Evolutionary conservation across 1,284 basidiomycete species (phyloP).

Genomic region (Irpex rosettiformis): DNA sequence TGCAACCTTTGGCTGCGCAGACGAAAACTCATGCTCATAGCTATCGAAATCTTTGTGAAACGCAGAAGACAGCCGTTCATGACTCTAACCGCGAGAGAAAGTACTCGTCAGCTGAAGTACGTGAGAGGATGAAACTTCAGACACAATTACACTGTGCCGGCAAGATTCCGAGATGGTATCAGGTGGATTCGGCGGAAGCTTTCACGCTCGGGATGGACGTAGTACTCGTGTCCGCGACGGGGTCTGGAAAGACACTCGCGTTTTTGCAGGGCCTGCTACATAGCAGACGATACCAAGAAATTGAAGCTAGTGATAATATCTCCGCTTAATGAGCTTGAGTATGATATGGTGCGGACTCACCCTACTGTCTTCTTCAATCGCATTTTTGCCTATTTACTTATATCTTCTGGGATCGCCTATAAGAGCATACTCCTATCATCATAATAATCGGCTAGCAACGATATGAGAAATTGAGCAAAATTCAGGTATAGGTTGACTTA

Average conservation of each 20-base stretch:
- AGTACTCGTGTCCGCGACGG: slow-evolving; percentile 32
- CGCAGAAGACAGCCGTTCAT: not conserved
- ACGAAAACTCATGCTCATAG: not conserved
- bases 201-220: slow-evolving; percentile 30
- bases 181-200: slow-evolving; percentile 32
- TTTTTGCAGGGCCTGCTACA: slow-evolving; percentile 32
- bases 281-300: slow-evolving; percentile 13
- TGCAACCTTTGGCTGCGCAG: not conserved
- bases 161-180: slow-evolving; percentile 25
- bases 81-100: not conserved
- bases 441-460: slow-evolving; percentile 21
- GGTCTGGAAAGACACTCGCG: slow-evolving; percentile 34
- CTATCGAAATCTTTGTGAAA: not conserved
- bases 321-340: slow-evolving; percentile 31
- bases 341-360: slow-evolving; percentile 21
- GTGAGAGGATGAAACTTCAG: not conserved
- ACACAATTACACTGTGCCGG: not conserved
- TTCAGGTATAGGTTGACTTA: slow-evolving; percentile 12
- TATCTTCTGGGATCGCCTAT: slow-evolving; percentile 29
- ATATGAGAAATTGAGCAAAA: slow-evolving; percentile 3
- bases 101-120: not conserved
- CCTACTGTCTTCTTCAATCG: no score
- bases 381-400: no score
- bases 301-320: slow-evolving; percentile 30
- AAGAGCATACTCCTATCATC: slow-evolving; percentile 26